These are phyloP conservation scores for Nicotiana undulata DNA, from an alignment of 257 asterid genomes.

Conservation along the genomic window DNA sequence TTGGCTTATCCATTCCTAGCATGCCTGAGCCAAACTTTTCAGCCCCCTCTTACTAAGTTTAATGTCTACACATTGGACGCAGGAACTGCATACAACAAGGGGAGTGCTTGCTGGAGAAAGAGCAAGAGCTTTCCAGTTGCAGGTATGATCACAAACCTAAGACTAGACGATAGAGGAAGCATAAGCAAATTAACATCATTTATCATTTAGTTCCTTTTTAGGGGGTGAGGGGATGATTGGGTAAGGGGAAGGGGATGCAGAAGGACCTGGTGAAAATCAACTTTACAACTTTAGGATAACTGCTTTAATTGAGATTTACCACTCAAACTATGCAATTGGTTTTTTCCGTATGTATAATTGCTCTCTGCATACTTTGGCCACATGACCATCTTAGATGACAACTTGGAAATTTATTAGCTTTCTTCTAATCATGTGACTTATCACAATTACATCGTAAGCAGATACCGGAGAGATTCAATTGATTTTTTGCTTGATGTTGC, in stretches of 20 bases:
- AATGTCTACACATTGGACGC: not conserved
- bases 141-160: constrained; percentile 35
- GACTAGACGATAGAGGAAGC: not conserved
- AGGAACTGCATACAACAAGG: constrained; percentile 97
- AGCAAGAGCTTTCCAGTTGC: constrained; percentile 88
- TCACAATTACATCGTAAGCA: not conserved
- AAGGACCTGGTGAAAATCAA: not conserved
- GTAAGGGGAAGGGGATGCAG: not conserved
- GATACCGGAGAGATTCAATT: not conserved
- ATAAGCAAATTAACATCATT: not conserved
- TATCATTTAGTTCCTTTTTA: not conserved
- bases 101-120: constrained; percentile 92
- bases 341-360: not conserved
- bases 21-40: not conserved
- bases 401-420: not conserved
- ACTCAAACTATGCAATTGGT: not conserved
- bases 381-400: not conserved
- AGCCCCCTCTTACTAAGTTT: constrained; percentile 1
- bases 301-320: not conserved
- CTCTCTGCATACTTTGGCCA: not conserved
- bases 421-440: not conserved
- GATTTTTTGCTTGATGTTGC: not conserved
- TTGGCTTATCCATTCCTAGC: not conserved
- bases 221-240: not conserved
- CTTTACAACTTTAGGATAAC: not conserved